These are phyloP conservation scores for Gastrolobium bilobum DNA, from an alignment of 306 rosid species.

Conservation along the genomic window DNA sequence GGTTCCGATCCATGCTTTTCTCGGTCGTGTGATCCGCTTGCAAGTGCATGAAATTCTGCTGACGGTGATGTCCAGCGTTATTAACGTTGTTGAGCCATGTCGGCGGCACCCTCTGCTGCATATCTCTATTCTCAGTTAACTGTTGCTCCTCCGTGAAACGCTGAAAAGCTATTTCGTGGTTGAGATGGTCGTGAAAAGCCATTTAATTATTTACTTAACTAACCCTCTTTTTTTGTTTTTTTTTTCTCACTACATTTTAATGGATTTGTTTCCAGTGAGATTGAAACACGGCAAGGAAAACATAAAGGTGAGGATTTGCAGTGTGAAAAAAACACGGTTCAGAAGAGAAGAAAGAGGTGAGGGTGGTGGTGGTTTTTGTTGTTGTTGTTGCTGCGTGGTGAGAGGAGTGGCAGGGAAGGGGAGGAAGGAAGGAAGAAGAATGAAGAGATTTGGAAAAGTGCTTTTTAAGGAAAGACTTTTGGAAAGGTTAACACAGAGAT, in stretches of 20 bases:
- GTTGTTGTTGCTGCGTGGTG: neutral
- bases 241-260: conserved; percentile 31
- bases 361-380: neutral
- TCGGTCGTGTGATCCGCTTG: conserved; percentile 48
- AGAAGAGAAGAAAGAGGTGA: neutral
- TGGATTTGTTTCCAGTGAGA: neutral
- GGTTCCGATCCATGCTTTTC: conserved; percentile 52
- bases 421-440: neutral
- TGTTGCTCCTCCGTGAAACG: conserved; percentile 63
- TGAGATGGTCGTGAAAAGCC: conserved; percentile 72
- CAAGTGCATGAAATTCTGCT: conserved; percentile 66
- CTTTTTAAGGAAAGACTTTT: conserved; percentile 45
- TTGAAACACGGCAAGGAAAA: neutral
- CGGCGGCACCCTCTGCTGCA: conserved; percentile 50
- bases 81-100: conserved; percentile 60
- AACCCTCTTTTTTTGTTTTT: neutral
- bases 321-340: neutral
- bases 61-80: neutral
- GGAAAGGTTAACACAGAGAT: conserved; percentile 42
- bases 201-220: conserved; percentile 26
- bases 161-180: conserved; percentile 69
- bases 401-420: neutral
- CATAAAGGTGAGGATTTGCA: neutral
- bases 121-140: conserved; percentile 38
- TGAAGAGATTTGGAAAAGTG: conserved; percentile 41